Base-by-base conservation (phyloP, 257 asterid genomes). In the Mitragyna speciosa region DNA sequence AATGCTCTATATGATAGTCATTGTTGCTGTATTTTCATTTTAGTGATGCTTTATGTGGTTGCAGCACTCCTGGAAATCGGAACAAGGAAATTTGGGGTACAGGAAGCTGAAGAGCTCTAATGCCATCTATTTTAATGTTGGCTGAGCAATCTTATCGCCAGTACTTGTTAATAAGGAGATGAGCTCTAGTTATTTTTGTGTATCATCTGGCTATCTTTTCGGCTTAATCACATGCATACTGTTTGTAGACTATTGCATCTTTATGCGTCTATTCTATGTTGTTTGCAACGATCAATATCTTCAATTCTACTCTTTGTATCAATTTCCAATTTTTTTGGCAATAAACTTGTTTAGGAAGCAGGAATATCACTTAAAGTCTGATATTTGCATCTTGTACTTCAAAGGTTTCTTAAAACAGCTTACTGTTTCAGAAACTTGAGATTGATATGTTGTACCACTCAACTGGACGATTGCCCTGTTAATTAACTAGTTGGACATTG, bases 101-200 rank as follows among this genome's bases (percentile, higher is more conserved):
- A 78, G 76, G 83, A 76, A 47, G 80, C 78, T 79, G 69, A 41
- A 16, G 88, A 83, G 92, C 91, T 89, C 88, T n/a, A 81, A 80
- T 43, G 92, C 89, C 91, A 79, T 84, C 82, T 48, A 82, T 85
- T 85, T 84, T 87, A 74, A 85, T 83, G 82, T 83, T 89, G 97
- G 92, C 91, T 48, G 92, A 85, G 92, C 91, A 82, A 79, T 81
- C 72, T 80, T 61, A 76, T 56, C 31, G 87, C 85, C 49, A 83
- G 81, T 86, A 75, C 73, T 79, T 82, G 17, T 70, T 79, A 87
- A 89, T 85, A 82, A 90, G 78, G 83, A 68, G 59, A 73, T 70
- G 78, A 66, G 49, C 80, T 83, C 49, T 82, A 73, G 36, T 77
- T 66, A 49, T 84, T 33, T 39, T 70, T 63, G 49, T 87, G 85